Conservation (phyloP, 2,329 filamentous ascomycete species). For the Cladophialophora bantiana region DNA sequence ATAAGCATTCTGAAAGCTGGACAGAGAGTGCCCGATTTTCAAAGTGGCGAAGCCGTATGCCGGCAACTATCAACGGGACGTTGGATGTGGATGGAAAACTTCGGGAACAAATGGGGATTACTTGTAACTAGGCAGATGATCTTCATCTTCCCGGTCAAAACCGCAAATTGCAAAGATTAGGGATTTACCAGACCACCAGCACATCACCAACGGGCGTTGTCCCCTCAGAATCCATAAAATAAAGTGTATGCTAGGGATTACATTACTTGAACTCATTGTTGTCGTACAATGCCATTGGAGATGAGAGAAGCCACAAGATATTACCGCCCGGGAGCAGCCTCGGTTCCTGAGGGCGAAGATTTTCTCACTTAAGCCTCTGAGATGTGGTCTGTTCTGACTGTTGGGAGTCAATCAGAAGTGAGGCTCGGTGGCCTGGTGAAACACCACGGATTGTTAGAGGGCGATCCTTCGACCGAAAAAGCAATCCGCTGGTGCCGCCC, state of each 20-base stretch:
- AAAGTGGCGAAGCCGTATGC: slow-evolving; percentile 27
- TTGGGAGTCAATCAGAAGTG: slow-evolving; percentile 18
- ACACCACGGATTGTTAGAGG: slow-evolving; percentile 20
- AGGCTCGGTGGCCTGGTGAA: slow-evolving; percentile 24
- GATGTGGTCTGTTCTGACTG: not conserved
- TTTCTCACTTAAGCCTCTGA: not conserved
- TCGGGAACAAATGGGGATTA: slow-evolving; percentile 29
- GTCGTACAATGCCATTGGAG: not conserved
- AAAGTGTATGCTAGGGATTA: not conserved
- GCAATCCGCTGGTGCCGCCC: slow-evolving; percentile 9
- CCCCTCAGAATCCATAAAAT: not conserved
- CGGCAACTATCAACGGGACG: slow-evolving; percentile 26
- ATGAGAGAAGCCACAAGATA: slow-evolving; percentile 1
- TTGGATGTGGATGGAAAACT: slow-evolving; percentile 33
- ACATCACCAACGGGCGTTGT: not conserved
- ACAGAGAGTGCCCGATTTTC: slow-evolving; percentile 27
- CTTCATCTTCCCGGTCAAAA: not conserved
- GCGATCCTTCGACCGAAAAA: slow-evolving; percentile 28
- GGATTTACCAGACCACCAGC: not conserved
- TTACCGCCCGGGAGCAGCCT: slow-evolving; percentile 29
- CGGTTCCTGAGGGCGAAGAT: slow-evolving; percentile 20
- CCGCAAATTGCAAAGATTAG: not conserved
- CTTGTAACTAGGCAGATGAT: not conserved
- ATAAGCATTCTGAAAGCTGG: slow-evolving; percentile 15
- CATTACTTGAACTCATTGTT: not conserved